A percentile compares a stretch with the other conserved stretches of the same genome.
Conservation (phyloP, 495 filamentous ascomycete species). For the Lophiotrema nucula region DNA sequence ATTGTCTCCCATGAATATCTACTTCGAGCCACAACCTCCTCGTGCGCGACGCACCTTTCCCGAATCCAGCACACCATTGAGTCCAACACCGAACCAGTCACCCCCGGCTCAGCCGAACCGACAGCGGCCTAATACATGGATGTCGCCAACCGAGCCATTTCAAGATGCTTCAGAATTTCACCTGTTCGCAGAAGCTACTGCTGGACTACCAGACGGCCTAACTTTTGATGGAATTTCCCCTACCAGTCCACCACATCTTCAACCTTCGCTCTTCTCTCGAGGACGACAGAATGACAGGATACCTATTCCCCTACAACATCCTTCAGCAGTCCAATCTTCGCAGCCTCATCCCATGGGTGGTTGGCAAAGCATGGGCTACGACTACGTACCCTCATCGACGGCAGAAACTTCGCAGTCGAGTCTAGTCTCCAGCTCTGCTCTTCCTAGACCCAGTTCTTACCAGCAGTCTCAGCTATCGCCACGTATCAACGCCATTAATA, state of each 20-base stretch:
- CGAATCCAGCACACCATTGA: constrained; percentile 18
- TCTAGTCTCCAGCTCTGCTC: neutral
- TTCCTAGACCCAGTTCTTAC: constrained; percentile 10
- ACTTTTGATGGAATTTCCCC: constrained; percentile 18
- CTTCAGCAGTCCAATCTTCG: neutral
- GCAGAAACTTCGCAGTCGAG: neutral
- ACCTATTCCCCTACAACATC: constrained; percentile 16
- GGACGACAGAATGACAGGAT: constrained; percentile 23
- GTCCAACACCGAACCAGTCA: constrained; percentile 11
- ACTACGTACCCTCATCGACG: constrained; percentile 18
- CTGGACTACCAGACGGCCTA: constrained; percentile 29
- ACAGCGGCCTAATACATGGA: constrained; percentile 28
- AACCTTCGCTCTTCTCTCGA: constrained; percentile 18
- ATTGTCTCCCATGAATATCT: neutral
- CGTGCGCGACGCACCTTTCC: constrained; percentile 30
- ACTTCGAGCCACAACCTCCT: constrained; percentile 17
- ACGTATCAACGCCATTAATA: constrained; percentile 16
- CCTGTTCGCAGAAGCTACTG: constrained; percentile 41
- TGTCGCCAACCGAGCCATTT: constrained; percentile 29
- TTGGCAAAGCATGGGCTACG: constrained; percentile 21
- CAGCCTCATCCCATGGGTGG: neutral
- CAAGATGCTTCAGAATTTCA: constrained; percentile 36
- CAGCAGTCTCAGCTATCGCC: constrained; percentile 8
- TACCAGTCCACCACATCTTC: constrained; percentile 19
- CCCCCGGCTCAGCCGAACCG: constrained; percentile 7